Evolutionary conservation across 805 yeast genomes (phyloP).

Genomic region (Ogataea pini): DNA sequence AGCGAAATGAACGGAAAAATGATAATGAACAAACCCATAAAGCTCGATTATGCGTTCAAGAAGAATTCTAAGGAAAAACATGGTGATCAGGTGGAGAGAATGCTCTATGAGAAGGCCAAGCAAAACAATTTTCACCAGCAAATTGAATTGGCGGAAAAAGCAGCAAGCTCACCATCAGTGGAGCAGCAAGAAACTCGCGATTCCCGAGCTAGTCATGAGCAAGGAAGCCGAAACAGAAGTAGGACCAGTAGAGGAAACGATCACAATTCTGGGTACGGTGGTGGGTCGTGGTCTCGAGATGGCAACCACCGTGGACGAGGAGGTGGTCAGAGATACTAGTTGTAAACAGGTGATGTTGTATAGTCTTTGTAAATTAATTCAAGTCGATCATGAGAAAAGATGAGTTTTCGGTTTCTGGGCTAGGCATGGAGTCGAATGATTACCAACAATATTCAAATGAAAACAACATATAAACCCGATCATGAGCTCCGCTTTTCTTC

Average conservation of each 20-base stretch:
- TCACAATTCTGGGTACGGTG: neutral
- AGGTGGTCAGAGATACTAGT: neutral
- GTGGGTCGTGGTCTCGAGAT: neutral
- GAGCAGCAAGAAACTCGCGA: slow-evolving; percentile 1
- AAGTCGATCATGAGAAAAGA: neutral
- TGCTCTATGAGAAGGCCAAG: slow-evolving; percentile 49
- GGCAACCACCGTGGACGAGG: neutral
- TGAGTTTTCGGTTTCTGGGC: too few relatives aligned
- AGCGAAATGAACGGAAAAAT: slow-evolving; percentile 65
- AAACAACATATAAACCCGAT: too few relatives aligned
- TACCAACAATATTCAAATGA: too few relatives aligned
- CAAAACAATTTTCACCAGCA: slow-evolving; percentile 23
- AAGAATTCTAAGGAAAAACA: slow-evolving; percentile 60
- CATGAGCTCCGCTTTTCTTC: too few relatives aligned
- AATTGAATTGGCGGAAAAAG: slow-evolving; percentile 5
- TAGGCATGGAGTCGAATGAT: too few relatives aligned
- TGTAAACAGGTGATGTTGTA: neutral
- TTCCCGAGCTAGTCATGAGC: neutral
- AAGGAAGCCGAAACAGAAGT: neutral
- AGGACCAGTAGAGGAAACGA: slow-evolving; percentile 1
- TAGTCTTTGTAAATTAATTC: slow-evolving; percentile 1
- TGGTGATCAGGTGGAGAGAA: slow-evolving; percentile 79
- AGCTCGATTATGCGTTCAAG: slow-evolving; percentile 71
- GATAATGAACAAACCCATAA: slow-evolving; percentile 64
- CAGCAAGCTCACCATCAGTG: neutral